Conservation (phyloP, 164 flowering plant genomes). For the Akebia trifoliata region DNA sequence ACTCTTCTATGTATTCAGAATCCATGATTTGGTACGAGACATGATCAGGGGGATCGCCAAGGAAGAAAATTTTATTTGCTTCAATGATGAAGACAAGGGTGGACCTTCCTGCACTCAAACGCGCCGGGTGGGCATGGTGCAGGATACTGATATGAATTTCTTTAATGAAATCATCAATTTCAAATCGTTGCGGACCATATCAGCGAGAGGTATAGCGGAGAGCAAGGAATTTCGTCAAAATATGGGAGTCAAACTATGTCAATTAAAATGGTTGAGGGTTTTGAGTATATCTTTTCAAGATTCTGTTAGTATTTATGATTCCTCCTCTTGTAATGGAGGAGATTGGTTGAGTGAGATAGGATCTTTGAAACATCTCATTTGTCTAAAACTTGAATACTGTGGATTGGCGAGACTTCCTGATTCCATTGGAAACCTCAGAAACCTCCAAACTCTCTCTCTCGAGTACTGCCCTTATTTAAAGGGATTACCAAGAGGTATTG, state of each 20-base stretch:
- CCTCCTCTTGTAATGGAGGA: not conserved
- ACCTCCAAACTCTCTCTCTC: not conserved
- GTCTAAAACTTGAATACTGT: not conserved
- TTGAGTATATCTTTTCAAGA: not conserved
- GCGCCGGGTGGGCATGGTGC: not conserved
- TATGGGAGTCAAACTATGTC: not conserved
- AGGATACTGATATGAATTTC: not conserved
- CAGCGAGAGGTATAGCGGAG: not conserved
- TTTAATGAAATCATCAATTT: not conserved
- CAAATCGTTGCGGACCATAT: slow-evolving; percentile 1
- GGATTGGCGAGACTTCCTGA: not conserved
- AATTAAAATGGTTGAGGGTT: slow-evolving; percentile 6
- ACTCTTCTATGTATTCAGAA: not conserved
- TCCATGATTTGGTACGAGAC: slow-evolving; percentile 5
- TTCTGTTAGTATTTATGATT: not conserved
- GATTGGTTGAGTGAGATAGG: slow-evolving; percentile 2
- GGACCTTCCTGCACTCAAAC: not conserved
- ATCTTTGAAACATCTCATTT: slow-evolving; percentile 2
- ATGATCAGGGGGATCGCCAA: slow-evolving; percentile 4
- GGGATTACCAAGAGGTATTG: not conserved
- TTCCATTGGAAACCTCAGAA: not conserved
- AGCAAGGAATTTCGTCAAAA: not conserved
- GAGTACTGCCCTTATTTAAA: not conserved
- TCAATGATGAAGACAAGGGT: not conserved
- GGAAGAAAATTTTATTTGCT: not conserved